Percentiles rank a stretch among this genome's conserved stretches.
Conservation (phyloP, 164 flowering plant genomes). For the Platanus orientalis region DNA sequence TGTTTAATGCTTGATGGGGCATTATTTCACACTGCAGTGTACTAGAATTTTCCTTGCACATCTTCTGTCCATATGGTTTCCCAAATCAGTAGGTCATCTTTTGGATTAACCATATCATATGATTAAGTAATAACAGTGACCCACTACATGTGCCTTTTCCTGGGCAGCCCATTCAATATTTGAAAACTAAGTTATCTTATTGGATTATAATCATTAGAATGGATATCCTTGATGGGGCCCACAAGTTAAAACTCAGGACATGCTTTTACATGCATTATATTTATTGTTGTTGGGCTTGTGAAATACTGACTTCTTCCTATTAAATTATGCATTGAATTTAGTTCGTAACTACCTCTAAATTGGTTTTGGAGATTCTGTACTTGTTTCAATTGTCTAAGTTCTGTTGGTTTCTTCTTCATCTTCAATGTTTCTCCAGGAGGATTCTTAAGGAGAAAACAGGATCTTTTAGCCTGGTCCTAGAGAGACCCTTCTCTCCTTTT, state of each 20-base stretch:
- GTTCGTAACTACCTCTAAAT: neutral
- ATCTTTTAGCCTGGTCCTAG: conserved; percentile 68
- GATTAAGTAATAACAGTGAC: neutral
- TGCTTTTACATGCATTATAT: neutral
- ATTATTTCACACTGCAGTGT: neutral
- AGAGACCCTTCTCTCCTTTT: conserved; percentile 82
- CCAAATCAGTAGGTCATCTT: too few relatives aligned
- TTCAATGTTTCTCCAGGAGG: conserved; percentile 46
- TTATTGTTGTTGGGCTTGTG: neutral
- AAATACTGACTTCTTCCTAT: too few relatives aligned
- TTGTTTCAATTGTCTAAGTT: neutral
- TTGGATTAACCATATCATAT: neutral
- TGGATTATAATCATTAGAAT: neutral
- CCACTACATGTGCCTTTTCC: neutral
- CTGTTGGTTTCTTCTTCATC: neutral
- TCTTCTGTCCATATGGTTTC: too few relatives aligned
- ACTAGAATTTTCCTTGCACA: neutral
- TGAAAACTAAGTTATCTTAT: neutral
- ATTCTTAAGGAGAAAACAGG: conserved; percentile 57
- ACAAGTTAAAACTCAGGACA: neutral
- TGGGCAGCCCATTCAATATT: neutral
- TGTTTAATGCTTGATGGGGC: neutral
- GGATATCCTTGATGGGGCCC: neutral
- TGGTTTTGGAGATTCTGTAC: neutral
- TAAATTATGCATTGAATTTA: neutral